phyloP scores from a whole-genome alignment of 1,139 yeast genomes.

The Pichia sp. region DNA sequence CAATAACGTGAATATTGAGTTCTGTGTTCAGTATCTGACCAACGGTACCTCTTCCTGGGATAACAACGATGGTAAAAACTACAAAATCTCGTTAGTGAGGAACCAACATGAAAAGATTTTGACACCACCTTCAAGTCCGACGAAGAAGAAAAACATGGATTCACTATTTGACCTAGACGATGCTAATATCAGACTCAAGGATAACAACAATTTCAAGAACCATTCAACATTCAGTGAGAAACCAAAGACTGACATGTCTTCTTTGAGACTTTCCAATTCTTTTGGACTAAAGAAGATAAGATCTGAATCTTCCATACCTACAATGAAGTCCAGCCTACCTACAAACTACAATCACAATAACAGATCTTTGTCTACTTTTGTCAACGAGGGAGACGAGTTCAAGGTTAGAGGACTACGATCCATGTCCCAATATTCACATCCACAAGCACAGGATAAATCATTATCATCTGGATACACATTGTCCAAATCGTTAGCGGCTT shows the following conservation, averaged over 20 bases:
- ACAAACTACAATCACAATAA: neutral
- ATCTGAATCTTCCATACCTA: slow-evolving; percentile 25
- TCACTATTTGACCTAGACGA: slow-evolving; percentile 21
- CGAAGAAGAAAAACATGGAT: neutral
- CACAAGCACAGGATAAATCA: too few species aligned
- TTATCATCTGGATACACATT: too few species aligned
- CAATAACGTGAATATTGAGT: slow-evolving; percentile 29
- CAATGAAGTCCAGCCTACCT: slow-evolving; percentile 9
- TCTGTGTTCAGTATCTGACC: slow-evolving; percentile 57
- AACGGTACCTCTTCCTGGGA: slow-evolving; percentile 63
- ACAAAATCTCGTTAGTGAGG: slow-evolving; percentile 34
- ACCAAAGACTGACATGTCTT: slow-evolving; percentile 9
- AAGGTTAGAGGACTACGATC: too few species aligned
- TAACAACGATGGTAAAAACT: slow-evolving; percentile 56
- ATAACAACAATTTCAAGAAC: slow-evolving; percentile 21
- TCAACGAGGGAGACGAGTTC: too few species aligned
- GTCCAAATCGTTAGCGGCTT: slow-evolving; percentile 10
- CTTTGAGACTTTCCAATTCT: slow-evolving; percentile 20
- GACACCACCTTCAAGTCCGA: neutral
- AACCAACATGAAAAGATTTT: neutral
- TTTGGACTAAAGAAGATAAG: slow-evolving; percentile 22
- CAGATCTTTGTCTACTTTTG: neutral
- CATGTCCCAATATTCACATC: too few species aligned
- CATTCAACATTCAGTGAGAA: slow-evolving; percentile 10
- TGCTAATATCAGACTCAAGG: slow-evolving; percentile 21